These are phyloP conservation scores for Suillus alpinus DNA, from an alignment of 768 basidiomycete genomes.

Conservation along the genomic window DNA sequence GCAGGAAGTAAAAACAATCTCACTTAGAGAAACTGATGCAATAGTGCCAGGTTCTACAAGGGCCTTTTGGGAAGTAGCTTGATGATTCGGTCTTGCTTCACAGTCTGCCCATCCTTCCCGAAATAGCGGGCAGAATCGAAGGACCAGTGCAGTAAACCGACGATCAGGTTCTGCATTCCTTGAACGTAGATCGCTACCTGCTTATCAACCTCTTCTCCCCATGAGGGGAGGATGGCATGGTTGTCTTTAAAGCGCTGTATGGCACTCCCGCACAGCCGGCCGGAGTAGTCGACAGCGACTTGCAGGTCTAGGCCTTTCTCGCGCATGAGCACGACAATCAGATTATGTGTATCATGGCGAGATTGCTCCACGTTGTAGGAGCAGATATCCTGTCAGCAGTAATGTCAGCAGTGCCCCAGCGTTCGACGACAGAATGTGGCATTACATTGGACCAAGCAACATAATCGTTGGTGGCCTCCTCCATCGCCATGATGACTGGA, in stretches of 20 bases:
- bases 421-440: slow-evolving; percentile 2
- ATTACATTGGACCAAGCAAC: slow-evolving; percentile 46
- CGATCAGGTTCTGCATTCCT: slow-evolving; percentile 67
- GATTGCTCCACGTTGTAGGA: slow-evolving; percentile 77
- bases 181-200: slow-evolving; percentile 57
- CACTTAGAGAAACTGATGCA: neutral
- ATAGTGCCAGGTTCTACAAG: slow-evolving; percentile 13
- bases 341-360: slow-evolving; percentile 65
- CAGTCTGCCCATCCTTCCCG: slow-evolving; percentile 44
- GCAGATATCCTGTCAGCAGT: slow-evolving; percentile 56
- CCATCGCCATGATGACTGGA: slow-evolving; percentile 43
- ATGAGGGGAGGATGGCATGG: slow-evolving; percentile 31
- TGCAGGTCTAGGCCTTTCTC: slow-evolving; percentile 57
- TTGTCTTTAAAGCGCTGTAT: slow-evolving; percentile 47
- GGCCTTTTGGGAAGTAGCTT: slow-evolving; percentile 43
- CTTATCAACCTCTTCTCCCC: slow-evolving; percentile 57
- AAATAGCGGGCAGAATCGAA: slow-evolving; percentile 54
- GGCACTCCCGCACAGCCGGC: slow-evolving; percentile 54
- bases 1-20: neutral
- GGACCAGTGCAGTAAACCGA: slow-evolving; percentile 71
- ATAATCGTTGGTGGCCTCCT: slow-evolving; percentile 47
- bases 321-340: slow-evolving; percentile 66
- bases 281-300: slow-evolving; percentile 61
- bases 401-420: slow-evolving; percentile 1
- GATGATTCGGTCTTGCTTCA: slow-evolving; percentile 42